phyloP scores from a whole-genome alignment of 2,329 filamentous ascomycete genomes.

The Cryphonectria carpinicola region DNA sequence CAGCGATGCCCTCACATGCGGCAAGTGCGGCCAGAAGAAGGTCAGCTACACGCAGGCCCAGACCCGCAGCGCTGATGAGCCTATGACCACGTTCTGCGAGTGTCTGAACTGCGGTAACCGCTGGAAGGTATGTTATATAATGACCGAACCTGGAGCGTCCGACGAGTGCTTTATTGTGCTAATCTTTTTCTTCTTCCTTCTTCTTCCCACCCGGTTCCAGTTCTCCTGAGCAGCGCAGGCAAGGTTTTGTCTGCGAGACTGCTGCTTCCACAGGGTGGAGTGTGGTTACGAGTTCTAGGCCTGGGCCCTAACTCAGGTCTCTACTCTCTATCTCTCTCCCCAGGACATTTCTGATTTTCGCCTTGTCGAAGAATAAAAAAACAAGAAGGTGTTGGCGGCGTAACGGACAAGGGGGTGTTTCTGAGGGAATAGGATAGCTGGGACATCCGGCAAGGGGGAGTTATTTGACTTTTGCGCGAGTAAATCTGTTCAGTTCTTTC shows the following conservation, averaged over 20 bases:
- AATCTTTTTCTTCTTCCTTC: neutral
- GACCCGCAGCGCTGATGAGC: slow-evolving; percentile 93
- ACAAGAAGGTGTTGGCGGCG: slow-evolving; percentile 26
- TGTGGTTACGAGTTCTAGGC: neutral
- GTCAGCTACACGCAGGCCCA: slow-evolving; percentile 97
- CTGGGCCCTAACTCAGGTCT: neutral
- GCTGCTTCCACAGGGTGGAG: neutral
- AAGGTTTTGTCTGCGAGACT: neutral
- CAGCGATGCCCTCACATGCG: slow-evolving; percentile 83
- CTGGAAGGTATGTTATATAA: slow-evolving; percentile 62
- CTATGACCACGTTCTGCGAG: slow-evolving; percentile 78
- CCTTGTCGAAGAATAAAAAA: neutral
- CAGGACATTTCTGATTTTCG: neutral
- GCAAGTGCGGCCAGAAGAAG: slow-evolving; percentile 90
- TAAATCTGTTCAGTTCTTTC: neutral
- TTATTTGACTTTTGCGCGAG: slow-evolving; percentile 17
- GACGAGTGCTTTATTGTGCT: slow-evolving; percentile 30
- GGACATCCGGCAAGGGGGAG: slow-evolving; percentile 20
- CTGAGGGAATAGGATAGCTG: slow-evolving; percentile 19
- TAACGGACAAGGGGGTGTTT: slow-evolving; percentile 19
- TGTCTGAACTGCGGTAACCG: slow-evolving; percentile 71
- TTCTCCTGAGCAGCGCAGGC: slow-evolving; percentile 35
- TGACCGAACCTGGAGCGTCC: slow-evolving; percentile 16
- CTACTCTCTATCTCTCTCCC: neutral
- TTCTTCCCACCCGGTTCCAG: slow-evolving; percentile 20